Evolutionary conservation across 2,329 filamentous ascomycete genomes (phyloP), one percentile per base, ranked within the genome.

Genomic region (Chaetomium sp.): DNA sequence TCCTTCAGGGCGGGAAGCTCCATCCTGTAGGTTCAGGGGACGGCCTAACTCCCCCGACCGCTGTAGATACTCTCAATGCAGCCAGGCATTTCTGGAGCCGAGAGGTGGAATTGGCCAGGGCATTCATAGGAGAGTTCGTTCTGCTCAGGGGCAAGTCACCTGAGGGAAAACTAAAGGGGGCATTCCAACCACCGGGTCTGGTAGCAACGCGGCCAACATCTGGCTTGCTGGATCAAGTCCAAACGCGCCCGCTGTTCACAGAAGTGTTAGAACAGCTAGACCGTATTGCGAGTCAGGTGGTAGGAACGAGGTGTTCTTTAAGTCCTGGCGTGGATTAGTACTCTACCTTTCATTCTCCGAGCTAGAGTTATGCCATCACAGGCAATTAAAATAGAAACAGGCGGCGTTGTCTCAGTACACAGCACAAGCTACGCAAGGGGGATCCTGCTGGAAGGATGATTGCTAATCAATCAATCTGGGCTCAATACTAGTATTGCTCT

Each of bases 91-190:
- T 61, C 50, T 71, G 69, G 69, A 4, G 8, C 0, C 12, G 12
- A 3, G 69, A 70, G 50, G 38, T 69, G 2, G 60, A 66, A 23
- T 50, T n/a, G 12, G 68, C 69, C 1, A 67, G 49, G 29, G 13
- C 6, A 6, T 68, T 60, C 19, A 35, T 70, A 47, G 0, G 7
- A 4, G 55, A 62, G 13, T 27, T 53, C 25, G 12, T 61, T 13
- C 10, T 27, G 16, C 4, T 51, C 27, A 60, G 38, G 50, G 38
- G 42, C 4, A 21, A 8, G n/a, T 27, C 33, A 13, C 33, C 29
- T 4, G 5, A 47, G 9, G 19, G 8, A 25, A 1, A 21, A 16
- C 27, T 29, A 2, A 2, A 49, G 19, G 1, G 9, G 7, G 1
- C 3, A 19, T 21, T 27, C 2, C 29, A 19, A 35, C 10, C 33